Conservation (phyloP, 352 stramenopile genomes). For the Globisporangium paroecandrum region DNA sequence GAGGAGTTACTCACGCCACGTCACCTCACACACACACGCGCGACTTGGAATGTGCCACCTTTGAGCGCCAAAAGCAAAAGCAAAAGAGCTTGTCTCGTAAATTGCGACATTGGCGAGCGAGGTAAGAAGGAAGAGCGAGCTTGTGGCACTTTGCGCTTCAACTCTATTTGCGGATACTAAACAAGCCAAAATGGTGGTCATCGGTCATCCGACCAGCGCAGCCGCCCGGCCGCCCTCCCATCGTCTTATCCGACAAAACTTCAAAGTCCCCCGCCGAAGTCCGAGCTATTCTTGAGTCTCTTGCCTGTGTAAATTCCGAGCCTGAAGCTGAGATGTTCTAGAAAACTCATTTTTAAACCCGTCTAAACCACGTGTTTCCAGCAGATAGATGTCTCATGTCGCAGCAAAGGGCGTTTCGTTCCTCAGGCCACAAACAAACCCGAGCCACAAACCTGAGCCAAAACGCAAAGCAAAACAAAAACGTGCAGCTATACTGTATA, state of each 20-base stretch:
- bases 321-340: not conserved
- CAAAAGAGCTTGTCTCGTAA: not conserved
- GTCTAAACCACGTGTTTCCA: not conserved
- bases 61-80: not conserved
- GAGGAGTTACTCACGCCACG: not conserved
- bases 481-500: not conserved
- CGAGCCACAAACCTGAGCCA: not conserved
- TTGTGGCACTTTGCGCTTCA: no score
- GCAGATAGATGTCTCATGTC: not conserved
- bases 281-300: not conserved
- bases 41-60: not conserved
- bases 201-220: not conserved
- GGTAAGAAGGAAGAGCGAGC: not conserved
- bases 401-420: not conserved
- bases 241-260: not conserved
- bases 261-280: not conserved
- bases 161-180: no score
- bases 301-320: not conserved
- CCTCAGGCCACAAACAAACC: not conserved
- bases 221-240: not conserved
- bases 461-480: not conserved
- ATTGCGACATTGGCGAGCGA: not conserved
- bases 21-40: not conserved
- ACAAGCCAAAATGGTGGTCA: not conserved
- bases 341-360: not conserved